A percentile compares a stretch with the other conserved stretches of the same genome.
Evolutionary conservation across 768 basidiomycete genomes (phyloP).

Genomic region (Amanita rimosa): DNA sequence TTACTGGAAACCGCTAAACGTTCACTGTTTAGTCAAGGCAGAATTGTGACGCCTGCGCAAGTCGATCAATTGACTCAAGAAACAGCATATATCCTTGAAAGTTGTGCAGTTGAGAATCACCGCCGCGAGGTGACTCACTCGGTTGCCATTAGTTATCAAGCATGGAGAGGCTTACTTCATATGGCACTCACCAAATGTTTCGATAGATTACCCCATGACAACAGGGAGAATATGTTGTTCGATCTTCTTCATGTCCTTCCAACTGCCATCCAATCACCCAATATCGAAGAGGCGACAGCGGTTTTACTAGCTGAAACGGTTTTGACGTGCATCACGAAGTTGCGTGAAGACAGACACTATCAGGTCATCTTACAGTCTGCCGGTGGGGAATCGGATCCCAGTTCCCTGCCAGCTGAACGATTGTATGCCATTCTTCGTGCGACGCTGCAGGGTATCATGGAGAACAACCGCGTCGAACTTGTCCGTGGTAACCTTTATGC

Average conservation of each 20-base stretch:
- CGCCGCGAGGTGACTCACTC: constrained; percentile 71
- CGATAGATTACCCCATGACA: constrained; percentile 68
- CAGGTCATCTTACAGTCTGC: constrained; percentile 59
- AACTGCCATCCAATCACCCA: constrained; percentile 48
- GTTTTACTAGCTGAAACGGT: constrained; percentile 78
- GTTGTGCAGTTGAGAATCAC: constrained; percentile 82
- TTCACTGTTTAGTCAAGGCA: constrained; percentile 55
- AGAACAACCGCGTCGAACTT: constrained; percentile 70
- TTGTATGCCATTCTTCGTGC: constrained; percentile 63
- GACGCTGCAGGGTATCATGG: constrained; percentile 64
- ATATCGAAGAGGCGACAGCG: constrained; percentile 60
- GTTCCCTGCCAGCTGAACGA: constrained; percentile 71
- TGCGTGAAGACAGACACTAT: constrained; percentile 74
- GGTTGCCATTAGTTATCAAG: constrained; percentile 56
- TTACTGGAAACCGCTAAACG: constrained; percentile 54
- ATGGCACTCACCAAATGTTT: constrained; percentile 83
- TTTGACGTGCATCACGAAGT: constrained; percentile 73
- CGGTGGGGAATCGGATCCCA: constrained; percentile 49
- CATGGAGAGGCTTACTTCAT: constrained; percentile 82
- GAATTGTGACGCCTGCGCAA: constrained; percentile 48
- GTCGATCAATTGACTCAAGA: constrained; percentile 60
- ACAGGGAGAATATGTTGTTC: constrained; percentile 80
- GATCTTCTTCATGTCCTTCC: constrained; percentile 83
- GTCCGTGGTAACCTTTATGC: constrained; percentile 95
- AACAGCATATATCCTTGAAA: constrained; percentile 66